A percentile compares a stretch with the other conserved stretches of the same genome.
Conservation (phyloP, 2,329 filamentous ascomycete species). For the Fusarium paranaense region DNA sequence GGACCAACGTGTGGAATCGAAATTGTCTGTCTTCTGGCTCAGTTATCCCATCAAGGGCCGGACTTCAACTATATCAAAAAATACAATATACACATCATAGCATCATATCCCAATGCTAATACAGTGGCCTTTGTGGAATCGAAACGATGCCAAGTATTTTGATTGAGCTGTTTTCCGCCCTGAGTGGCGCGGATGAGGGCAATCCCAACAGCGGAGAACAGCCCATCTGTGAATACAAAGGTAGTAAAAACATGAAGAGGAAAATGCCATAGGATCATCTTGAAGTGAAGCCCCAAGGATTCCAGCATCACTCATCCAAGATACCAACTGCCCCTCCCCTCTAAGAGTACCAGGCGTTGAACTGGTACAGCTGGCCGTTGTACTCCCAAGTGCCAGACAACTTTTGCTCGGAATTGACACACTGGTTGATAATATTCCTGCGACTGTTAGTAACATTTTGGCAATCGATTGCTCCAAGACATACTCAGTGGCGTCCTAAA, state of each 20-base stretch:
- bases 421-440: constrained; percentile 31
- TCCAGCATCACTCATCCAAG: neutral
- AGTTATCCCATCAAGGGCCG: no score
- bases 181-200: neutral
- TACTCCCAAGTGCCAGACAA: constrained; percentile 10
- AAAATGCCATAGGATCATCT: neutral
- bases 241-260: neutral
- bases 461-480: neutral
- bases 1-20: neutral
- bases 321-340: neutral
- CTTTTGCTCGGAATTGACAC: neutral
- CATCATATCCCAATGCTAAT: no score
- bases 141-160: neutral
- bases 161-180: neutral
- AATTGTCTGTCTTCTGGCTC: neutral
- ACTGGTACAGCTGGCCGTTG: constrained; percentile 7
- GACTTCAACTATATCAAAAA: no score
- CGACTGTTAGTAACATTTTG: neutral
- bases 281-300: neutral
- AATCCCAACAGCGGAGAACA: neutral
- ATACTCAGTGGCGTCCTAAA: neutral
- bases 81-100: no score
- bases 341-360: neutral
- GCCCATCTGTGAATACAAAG: neutral
- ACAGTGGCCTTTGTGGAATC: neutral